Base-by-base conservation (phyloP, 225 moss, liverwort and hornwort genomes). In the Lunularia cruciata region DNA sequence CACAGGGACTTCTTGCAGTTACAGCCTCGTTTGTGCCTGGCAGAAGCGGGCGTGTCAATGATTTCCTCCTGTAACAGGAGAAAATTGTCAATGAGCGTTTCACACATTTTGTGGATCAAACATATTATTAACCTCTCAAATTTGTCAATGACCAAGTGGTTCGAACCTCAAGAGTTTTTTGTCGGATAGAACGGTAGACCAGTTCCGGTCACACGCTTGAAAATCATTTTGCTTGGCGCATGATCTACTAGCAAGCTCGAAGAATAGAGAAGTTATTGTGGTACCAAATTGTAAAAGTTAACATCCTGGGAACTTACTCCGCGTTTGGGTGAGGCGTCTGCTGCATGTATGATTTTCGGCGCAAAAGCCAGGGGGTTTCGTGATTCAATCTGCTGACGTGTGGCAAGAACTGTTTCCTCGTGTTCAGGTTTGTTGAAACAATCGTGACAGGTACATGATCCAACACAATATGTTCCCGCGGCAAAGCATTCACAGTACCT, bases 401-500 rank as follows among this genome's bases (percentile, higher is more conserved):
- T 92, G 40, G 76, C 84, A 5, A 86, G 62, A 10, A 96, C 95
- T 8, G 84, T 92, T 48, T 96, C 95, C 51, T 77, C 90, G 55
- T 86, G 88, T 69, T 92, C 92, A 25, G 92, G 95, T 75, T 96
- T 96, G 85, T 96, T 96, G 76, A 92, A 92, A 74, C 95, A 96
- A 64, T 96, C 95, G 64, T 83, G 88, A 74, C 95, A 96, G 42
- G 95, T 88, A 79, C 95, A 96, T 30, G 95, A 87, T 30, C 90
- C 92, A 55, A 92, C 86, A 22, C 95, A 96, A 68, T 90, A 90
- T n/a, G 87, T 83, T 47, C 95, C 92, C n/a, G 95, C 95, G 72
- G 95, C 90, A 60, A 96, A 96, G 77, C 95, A 96, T 69, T 96
- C 95, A 72, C 95, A 96, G 70, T 96, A 96, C 76, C 95, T 95